Evolutionary conservation across 345 rosid genomes (phyloP).

Genomic region (Limnanthes douglasii): DNA sequence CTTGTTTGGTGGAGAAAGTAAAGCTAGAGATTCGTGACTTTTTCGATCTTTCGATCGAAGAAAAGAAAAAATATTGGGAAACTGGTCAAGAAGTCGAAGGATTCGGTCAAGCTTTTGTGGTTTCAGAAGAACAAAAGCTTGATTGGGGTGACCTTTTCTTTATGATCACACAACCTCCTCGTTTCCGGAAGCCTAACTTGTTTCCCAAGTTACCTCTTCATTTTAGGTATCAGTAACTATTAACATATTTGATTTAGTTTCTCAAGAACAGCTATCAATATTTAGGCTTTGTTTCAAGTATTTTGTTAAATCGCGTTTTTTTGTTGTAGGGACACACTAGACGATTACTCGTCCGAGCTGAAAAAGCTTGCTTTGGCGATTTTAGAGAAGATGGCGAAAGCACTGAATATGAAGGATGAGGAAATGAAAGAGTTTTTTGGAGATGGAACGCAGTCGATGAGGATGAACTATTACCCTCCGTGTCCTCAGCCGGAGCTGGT

Average conservation of each 20-base stretch:
- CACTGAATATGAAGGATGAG: conserved; percentile 25
- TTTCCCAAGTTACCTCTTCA: conserved; percentile 20
- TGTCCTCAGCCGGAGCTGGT: conserved; percentile 42
- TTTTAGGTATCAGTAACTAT: conserved; percentile 13
- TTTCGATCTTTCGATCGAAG: conserved; percentile 18
- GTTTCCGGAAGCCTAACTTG: conserved; percentile 15
- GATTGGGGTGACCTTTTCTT: conserved; percentile 20
- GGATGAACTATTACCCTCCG: conserved; percentile 50
- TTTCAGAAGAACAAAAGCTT: conserved; percentile 19
- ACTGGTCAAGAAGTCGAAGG: conserved; percentile 12
- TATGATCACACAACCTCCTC: conserved; percentile 9
- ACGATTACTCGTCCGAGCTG: conserved; percentile 22
- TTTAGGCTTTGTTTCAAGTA: not conserved
- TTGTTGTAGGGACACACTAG: conserved; percentile 26
- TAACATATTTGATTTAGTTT: not conserved
- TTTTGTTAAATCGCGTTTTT: not conserved
- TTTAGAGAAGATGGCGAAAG: conserved; percentile 21
- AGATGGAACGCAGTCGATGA: conserved; percentile 21
- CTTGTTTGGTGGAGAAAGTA: conserved; percentile 10
- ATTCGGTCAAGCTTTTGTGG: conserved; percentile 17
- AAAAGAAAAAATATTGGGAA: conserved; percentile 16
- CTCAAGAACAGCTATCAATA: too few relatives aligned
- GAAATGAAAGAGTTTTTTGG: conserved; percentile 21
- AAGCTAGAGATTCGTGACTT: conserved; percentile 13
- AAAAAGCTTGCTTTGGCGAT: conserved; percentile 20